Base-by-base conservation (phyloP, 2,329 filamentous ascomycete species). In the Lachnellula occidentalis region DNA sequence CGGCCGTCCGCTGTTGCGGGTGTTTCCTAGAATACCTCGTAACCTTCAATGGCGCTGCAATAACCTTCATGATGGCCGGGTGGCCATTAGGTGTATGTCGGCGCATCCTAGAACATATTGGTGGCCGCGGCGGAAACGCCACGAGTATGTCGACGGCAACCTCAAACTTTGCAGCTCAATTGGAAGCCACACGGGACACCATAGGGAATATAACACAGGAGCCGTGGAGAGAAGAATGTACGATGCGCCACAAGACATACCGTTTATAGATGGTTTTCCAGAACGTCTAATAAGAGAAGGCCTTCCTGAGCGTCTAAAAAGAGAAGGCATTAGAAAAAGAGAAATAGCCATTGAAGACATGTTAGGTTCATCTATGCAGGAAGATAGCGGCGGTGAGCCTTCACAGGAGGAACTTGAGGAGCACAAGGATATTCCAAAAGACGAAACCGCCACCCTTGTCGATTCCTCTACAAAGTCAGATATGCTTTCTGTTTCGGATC, bases 1-100 rank as follows among this genome's bases (percentile, higher is more conserved):
- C 65, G 65, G 66, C 63, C 66, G 68, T 67, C 70, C 73, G 69
- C 71, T 69, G 54, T 69, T 67, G 72, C 72, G 73, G 71, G 70
- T 71, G 68, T 69, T 71, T 69, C 66, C 67, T 66, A 70, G 69
- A 69, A 73, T 73, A 72, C 70, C 68, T 65, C 66, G 64, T 66
- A 71, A 68, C 65, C 57, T 55, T 58, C 53, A 52, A 75, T 75
- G 73, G 70, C 67, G 56, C 55, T 66, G 49, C 69, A 70, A 69
- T 75, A 72, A 69, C 71, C 67, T 58, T 27, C 47, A 45, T 56
- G 70, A 48, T 61, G 73, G 72, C 73, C 71, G 73, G 72, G 73
- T 69, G 70, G 72, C 71, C 72, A 70, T 42, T 49, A 51, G 55
- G 34, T 58, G 43, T 34, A 56, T 58, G 34, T 61, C 54, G 24